phyloP scores from a whole-genome alignment of 305 asterid species.

The Fraxinus velutina region DNA sequence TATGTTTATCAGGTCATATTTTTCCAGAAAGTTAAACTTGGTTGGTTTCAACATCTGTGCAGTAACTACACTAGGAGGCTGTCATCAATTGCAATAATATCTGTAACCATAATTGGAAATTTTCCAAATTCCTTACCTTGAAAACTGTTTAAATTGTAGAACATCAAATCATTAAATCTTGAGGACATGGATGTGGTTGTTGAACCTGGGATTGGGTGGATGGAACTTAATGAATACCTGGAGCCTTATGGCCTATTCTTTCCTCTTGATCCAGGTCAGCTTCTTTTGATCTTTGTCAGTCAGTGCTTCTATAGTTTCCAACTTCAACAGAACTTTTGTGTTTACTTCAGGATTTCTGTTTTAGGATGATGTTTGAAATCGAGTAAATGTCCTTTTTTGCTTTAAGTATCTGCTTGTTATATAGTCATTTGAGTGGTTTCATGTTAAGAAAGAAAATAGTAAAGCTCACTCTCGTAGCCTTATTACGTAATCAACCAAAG shows the following conservation, averaged over 20 bases:
- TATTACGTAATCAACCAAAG: not conserved
- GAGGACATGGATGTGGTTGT: conserved; percentile 97
- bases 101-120: conserved; percentile 7
- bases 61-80: not conserved
- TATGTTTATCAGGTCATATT: not conserved
- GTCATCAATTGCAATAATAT: not conserved
- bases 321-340: not conserved
- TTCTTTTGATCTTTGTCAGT: conserved; percentile 16
- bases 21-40: not conserved
- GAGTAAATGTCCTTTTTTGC: not conserved
- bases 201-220: conserved; percentile 99
- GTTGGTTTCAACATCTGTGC: not conserved
- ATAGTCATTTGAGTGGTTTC: not conserved
- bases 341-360: not conserved
- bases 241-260: conserved; percentile 95
- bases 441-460: not conserved
- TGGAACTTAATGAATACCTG: conserved; percentile 88
- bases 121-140: conserved; percentile 27
- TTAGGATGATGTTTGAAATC: conserved; percentile 4
- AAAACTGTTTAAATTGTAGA: conserved; percentile 40
- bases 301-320: conserved; percentile 1
- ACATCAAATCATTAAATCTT: conserved; percentile 64
- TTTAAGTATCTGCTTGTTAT: not conserved
- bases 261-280: conserved; percentile 94
- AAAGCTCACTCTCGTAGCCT: not conserved